phyloP scores from a whole-genome alignment of 805 yeast species.

The Kuraishia floccosa region DNA sequence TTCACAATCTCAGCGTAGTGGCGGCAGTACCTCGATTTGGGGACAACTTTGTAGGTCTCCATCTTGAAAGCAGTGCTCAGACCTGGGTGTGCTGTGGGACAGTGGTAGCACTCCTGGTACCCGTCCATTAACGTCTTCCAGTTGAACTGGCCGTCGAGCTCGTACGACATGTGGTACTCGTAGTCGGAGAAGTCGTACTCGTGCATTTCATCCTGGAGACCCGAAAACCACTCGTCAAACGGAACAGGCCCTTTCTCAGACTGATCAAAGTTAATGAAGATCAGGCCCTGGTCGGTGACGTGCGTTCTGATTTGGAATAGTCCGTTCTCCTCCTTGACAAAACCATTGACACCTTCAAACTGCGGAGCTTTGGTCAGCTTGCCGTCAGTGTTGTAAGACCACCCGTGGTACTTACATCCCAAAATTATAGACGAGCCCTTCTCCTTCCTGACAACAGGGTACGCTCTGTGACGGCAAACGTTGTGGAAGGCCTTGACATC shows the following conservation, averaged over 20 bases:
- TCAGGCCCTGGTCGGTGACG: conserved; percentile 42
- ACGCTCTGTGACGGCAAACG: conserved; percentile 56
- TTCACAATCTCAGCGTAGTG: conserved; percentile 45
- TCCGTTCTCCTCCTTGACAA: conserved; percentile 42
- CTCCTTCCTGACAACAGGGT: conserved; percentile 48
- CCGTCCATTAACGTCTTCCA: conserved; percentile 64
- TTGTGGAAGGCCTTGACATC: conserved; percentile 50
- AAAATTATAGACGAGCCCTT: conserved; percentile 45
- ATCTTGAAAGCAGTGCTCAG: conserved; percentile 43
- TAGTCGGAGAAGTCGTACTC: conserved; percentile 52
- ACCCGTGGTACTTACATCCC: conserved; percentile 55
- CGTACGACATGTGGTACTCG: conserved; percentile 55
- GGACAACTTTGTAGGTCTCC: conserved; percentile 57
- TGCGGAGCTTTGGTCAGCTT: conserved; percentile 49
- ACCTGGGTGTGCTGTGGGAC: conserved; percentile 61
- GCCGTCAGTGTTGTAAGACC: conserved; percentile 57
- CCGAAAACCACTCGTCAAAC: conserved; percentile 41
- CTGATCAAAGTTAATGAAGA: conserved; percentile 43
- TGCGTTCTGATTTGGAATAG: conserved; percentile 44
- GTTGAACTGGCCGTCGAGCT: conserved; percentile 50
- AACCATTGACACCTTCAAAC: conserved; percentile 47
- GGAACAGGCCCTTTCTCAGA: conserved; percentile 28
- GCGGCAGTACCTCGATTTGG: conserved; percentile 46
- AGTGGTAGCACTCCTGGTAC: conserved; percentile 57
- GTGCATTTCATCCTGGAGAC: conserved; percentile 37